Evolutionary conservation across 2,329 filamentous ascomycete genomes (phyloP).

Genomic region (Colletotrichum endophyticum): DNA sequence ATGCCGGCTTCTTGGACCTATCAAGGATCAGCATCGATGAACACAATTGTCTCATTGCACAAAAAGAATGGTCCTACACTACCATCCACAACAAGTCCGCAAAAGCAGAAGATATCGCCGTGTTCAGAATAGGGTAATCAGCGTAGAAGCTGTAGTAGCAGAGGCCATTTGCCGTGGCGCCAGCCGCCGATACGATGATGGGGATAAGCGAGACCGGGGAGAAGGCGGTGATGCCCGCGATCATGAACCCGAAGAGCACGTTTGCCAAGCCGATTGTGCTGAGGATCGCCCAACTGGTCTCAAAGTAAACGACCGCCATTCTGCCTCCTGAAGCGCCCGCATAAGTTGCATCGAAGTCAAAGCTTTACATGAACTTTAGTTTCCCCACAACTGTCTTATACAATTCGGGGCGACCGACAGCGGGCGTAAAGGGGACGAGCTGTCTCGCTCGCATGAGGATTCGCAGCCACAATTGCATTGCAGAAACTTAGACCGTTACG

Average conservation of each 20-base stretch:
- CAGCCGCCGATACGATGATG: conserved; percentile 38
- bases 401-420: background rate
- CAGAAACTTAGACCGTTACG: background rate
- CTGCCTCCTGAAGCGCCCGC: background rate
- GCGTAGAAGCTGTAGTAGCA: conserved; percentile 27
- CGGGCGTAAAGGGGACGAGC: background rate
- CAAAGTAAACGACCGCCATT: conserved; percentile 35
- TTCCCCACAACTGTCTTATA: background rate
- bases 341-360: background rate
- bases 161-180: conserved; percentile 44
- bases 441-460: background rate
- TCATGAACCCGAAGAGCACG: conserved; percentile 39
- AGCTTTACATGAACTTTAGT: background rate
- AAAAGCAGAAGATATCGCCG: conserved; percentile 38
- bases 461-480: background rate
- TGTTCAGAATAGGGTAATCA: conserved; percentile 23
- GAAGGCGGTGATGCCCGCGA: conserved; percentile 42
- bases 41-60: background rate
- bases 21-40: background rate
- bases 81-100: conserved; percentile 46
- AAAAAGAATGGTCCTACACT: conserved; percentile 7
- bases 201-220: conserved; percentile 42
- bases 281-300: conserved; percentile 48
- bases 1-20: conserved; percentile 48
- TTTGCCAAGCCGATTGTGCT: conserved; percentile 46